Conservation (phyloP, 2,329 filamentous ascomycete species). For the Hymenoscyphus salicellus region DNA sequence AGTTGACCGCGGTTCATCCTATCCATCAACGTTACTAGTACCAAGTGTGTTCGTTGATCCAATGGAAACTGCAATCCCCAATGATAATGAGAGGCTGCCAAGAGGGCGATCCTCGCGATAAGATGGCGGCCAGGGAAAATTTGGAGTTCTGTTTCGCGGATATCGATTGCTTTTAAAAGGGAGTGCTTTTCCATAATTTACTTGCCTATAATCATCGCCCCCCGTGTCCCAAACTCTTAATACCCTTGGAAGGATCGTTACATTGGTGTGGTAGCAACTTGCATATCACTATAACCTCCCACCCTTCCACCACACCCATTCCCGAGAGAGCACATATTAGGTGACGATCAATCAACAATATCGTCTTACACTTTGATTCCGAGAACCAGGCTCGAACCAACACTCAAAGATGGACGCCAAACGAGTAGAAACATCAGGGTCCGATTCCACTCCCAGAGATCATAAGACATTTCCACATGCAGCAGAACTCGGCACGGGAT, state of each 20-base stretch:
- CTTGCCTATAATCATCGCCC: background rate
- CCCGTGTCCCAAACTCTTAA: background rate
- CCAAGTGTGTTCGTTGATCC: background rate
- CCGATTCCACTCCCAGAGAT: conserved; percentile 3
- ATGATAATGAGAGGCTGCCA: background rate
- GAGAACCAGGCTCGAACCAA: background rate
- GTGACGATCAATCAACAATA: background rate
- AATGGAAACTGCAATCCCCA: background rate
- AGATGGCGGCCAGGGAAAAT: background rate
- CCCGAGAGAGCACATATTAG: background rate
- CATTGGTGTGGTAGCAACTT: background rate
- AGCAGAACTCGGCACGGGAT: conserved; percentile 8
- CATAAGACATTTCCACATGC: background rate
- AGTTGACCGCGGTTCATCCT: background rate
- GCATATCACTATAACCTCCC: background rate
- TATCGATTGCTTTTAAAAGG: background rate
- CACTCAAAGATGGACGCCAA: background rate
- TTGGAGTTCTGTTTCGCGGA: background rate
- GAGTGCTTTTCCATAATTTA: background rate
- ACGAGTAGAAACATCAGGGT: background rate
- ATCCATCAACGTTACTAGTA: conserved; percentile 2
- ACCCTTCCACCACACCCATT: background rate
- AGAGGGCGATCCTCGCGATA: background rate
- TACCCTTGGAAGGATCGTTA: background rate
- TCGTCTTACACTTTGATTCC: background rate